Evolutionary conservation across 306 rosid genomes (phyloP).

Genomic region (Quercus dentata): DNA sequence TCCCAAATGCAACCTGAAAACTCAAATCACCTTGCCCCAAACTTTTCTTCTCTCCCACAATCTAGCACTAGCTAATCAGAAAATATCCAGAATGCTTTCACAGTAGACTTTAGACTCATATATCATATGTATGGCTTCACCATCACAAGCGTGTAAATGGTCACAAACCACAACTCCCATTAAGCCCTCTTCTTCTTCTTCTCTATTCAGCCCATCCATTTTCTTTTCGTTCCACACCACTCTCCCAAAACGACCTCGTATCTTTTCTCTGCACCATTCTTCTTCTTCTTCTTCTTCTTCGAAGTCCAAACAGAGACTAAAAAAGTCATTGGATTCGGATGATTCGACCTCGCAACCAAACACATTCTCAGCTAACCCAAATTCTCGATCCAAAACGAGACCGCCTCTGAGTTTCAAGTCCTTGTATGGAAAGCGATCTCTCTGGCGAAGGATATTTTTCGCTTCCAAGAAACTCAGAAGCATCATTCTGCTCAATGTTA

Average conservation of each 20-base stretch:
- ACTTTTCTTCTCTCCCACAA: too few species aligned
- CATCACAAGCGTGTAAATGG: slow-evolving; percentile 16
- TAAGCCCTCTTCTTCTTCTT: slow-evolving; percentile 12
- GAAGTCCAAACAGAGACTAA: slow-evolving; percentile 2
- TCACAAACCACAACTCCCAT: slow-evolving; percentile 5
- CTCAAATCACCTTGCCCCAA: too few species aligned
- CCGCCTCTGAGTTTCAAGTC: slow-evolving; percentile 24
- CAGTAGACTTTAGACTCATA: not conserved
- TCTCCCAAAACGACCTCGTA: slow-evolving; percentile 26
- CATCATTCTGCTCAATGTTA: slow-evolving; percentile 59
- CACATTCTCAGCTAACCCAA: not conserved
- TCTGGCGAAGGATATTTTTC: slow-evolving; percentile 48
- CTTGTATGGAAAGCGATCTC: slow-evolving; percentile 32
- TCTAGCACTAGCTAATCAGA: too few species aligned
- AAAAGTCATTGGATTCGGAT: slow-evolving; percentile 14
- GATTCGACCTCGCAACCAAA: slow-evolving; percentile 8
- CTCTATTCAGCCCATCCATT: not conserved
- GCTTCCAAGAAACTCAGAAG: slow-evolving; percentile 61
- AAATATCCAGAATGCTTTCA: too few species aligned
- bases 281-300: slow-evolving; percentile 21
- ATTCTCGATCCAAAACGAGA: not conserved
- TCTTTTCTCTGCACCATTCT: slow-evolving; percentile 21
- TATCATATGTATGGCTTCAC: slow-evolving; percentile 33
- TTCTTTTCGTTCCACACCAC: slow-evolving; percentile 3
- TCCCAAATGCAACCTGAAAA: too few species aligned